phyloP scores from a whole-genome alignment of 441 rosid genomes.

The Dalechampia spathulata region DNA sequence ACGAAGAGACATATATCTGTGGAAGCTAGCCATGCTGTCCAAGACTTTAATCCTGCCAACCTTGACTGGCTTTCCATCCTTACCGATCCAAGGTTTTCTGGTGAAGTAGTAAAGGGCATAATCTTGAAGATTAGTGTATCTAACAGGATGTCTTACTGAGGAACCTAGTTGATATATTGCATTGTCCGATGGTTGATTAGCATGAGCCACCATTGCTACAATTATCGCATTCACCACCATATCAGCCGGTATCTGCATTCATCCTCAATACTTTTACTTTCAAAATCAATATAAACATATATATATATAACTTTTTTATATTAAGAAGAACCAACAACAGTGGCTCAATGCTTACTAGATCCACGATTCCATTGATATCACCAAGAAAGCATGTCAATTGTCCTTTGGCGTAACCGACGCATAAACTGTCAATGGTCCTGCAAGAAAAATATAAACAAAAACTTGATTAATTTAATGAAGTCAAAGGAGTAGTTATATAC shows the following conservation, averaged over 20 bases:
- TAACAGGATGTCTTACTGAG: slow-evolving; percentile 51
- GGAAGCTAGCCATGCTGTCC: slow-evolving; percentile 64
- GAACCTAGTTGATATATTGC: slow-evolving; percentile 75
- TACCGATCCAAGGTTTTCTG: slow-evolving; percentile 64
- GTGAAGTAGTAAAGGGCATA: slow-evolving; percentile 43
- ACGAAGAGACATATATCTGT: slow-evolving; percentile 57
- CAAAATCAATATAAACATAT: too few relatives aligned
- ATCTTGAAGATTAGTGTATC: slow-evolving; percentile 43
- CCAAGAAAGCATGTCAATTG: slow-evolving; percentile 64
- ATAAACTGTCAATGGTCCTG: slow-evolving; percentile 89
- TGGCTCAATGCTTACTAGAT: too few relatives aligned
- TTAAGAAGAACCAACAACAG: too few relatives aligned
- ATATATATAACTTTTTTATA: too few relatives aligned
- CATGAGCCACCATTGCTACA: slow-evolving; percentile 54
- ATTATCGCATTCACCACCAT: slow-evolving; percentile 84
- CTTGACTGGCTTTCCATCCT: slow-evolving; percentile 66
- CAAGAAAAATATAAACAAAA: too few relatives aligned
- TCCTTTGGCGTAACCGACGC: slow-evolving; percentile 75
- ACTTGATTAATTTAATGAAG: too few relatives aligned
- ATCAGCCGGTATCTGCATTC: slow-evolving; percentile 75
- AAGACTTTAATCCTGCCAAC: slow-evolving; percentile 49
- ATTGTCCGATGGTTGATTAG: slow-evolving; percentile 17
- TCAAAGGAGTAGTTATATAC: too few relatives aligned
- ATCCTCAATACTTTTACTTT: too few relatives aligned
- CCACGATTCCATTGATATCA: slow-evolving; percentile 45